These are phyloP conservation scores for Kuraishia floccosa DNA, from an alignment of 805 yeast genomes.

Conservation along the genomic window DNA sequence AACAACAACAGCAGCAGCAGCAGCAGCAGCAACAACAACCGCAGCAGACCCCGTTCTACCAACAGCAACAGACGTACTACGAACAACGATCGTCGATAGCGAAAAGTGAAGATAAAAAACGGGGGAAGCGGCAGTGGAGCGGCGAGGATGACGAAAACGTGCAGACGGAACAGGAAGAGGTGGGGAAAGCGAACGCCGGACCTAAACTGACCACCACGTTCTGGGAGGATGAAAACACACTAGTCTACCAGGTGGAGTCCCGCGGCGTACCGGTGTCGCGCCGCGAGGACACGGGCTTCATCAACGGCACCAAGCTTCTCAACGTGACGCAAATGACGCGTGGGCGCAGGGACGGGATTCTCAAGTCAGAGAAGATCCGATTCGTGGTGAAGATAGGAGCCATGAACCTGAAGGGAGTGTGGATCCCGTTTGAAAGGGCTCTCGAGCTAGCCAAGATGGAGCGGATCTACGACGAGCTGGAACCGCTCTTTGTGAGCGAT, in stretches of 20 bases:
- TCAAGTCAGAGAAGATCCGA: conserved; percentile 65
- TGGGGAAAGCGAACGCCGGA: too few species aligned
- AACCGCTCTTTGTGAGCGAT: conserved; percentile 65
- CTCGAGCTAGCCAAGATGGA: conserved; percentile 73
- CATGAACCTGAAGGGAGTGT: conserved; percentile 81
- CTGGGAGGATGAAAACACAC: conserved; percentile 84
- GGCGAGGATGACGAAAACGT: too few species aligned
- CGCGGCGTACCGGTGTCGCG: conserved; percentile 72
- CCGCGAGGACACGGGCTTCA: conserved; percentile 77
- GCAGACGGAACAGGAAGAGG: too few species aligned
- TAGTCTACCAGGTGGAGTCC: conserved; percentile 80
- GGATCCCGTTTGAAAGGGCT: conserved; percentile 85
- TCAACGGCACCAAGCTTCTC: conserved; percentile 73
- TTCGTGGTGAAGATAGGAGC: conserved; percentile 81
- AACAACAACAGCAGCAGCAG: too few species aligned
- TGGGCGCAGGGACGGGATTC: conserved; percentile 77
- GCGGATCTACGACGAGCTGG: conserved; percentile 55
- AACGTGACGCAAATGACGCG: conserved; percentile 84
- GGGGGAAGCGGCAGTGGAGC: too few species aligned
- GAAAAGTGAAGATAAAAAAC: too few species aligned
- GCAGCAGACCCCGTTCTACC: too few species aligned
- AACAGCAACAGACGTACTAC: too few species aligned
- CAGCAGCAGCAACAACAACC: too few species aligned
- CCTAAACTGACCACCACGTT: conserved; percentile 59
- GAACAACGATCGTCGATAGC: too few species aligned